Percentiles rank a stretch among this genome's conserved stretches.
Conservation (phyloP, 2,329 filamentous ascomycete species). For the Byssochlamys sp. region DNA sequence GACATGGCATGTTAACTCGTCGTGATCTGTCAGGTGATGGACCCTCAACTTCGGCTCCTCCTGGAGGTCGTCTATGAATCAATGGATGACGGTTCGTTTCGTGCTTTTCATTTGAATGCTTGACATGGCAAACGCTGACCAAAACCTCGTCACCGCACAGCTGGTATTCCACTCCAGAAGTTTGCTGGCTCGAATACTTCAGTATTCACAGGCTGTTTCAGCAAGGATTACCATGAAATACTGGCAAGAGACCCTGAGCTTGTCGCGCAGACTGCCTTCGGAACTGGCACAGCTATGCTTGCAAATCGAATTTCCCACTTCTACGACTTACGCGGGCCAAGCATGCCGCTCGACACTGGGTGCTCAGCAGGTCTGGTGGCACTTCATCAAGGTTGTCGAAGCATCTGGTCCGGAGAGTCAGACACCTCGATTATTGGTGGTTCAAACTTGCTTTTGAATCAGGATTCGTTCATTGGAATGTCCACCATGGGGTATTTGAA, state of each 20-base stretch:
- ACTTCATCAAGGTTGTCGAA: slow-evolving; percentile 4
- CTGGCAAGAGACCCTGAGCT: background rate
- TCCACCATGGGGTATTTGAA: background rate
- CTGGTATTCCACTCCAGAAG: too few relatives aligned
- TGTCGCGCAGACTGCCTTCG: background rate
- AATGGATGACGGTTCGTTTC: too few relatives aligned
- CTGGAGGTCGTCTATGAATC: too few relatives aligned
- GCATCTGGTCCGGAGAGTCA: slow-evolving; percentile 1
- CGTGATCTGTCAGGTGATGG: too few relatives aligned
- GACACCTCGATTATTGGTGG: slow-evolving; percentile 5
- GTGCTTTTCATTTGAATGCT: too few relatives aligned
- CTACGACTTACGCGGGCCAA: slow-evolving; percentile 8
- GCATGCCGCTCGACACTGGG: slow-evolving; percentile 6
- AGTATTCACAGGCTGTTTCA: too few relatives aligned
- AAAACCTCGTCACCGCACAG: too few relatives aligned
- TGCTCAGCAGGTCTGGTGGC: slow-evolving; percentile 6
- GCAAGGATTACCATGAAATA: background rate
- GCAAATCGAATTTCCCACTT: slow-evolving; percentile 7
- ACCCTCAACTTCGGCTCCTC: too few relatives aligned
- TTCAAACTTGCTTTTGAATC: slow-evolving; percentile 5
- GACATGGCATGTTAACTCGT: too few relatives aligned
- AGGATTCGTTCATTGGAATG: slow-evolving; percentile 3
- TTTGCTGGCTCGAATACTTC: too few relatives aligned
- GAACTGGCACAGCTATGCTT: background rate
- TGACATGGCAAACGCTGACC: too few relatives aligned